Evolutionary conservation across 2,329 filamentous ascomycete genomes (phyloP), one percentile per base, ranked within the genome.

Genomic region (Tolypocladium album): DNA sequence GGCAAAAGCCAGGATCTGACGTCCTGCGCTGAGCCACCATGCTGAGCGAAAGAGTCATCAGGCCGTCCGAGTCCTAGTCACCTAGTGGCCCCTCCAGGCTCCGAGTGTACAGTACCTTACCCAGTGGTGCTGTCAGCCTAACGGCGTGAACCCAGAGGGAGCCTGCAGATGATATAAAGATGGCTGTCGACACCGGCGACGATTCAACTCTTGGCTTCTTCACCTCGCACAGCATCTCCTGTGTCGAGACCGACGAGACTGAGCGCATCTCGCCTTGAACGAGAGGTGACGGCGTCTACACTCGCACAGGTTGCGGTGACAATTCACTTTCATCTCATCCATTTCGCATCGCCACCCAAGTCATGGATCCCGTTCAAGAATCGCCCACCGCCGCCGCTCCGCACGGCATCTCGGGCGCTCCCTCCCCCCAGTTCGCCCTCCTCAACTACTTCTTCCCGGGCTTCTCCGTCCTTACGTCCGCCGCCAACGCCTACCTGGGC

Each of bases 391-490:
- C 22, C 20, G 22, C 58, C 20, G 22, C 58, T 22, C 20, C 55
- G n/a, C 55, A 40, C 20, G 61, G 39, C n/a, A 58, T 63, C n/a
- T 57, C 62, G 1, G 62, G 58, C 27, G 60, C 58, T 0, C 62
- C 62, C 13, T 66, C 70, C 31, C 70, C 77, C 9, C 77, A 78
- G 63, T 74, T 78, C 45, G 76, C 70, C 58, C 70, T 85, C 17
- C 74, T 89, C 39, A 85, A 89, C 67, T 78, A 80, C 63, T 79
- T 89, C 69, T 82, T 89, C 65, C 87, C 87, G 0, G 85, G 87
- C 22, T 87, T 88, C 69, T 82, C 83, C 9, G 70, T 84, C 60
- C 71, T 86, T 59, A 81, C 82, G 0, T 74, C 76, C 1, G 75
- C 79, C 2, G 67, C 86, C 4, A 75, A 81, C 22, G 78, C 77